phyloP scores from a whole-genome alignment of 139 green algal species.

The Closterium sp. region DNA sequence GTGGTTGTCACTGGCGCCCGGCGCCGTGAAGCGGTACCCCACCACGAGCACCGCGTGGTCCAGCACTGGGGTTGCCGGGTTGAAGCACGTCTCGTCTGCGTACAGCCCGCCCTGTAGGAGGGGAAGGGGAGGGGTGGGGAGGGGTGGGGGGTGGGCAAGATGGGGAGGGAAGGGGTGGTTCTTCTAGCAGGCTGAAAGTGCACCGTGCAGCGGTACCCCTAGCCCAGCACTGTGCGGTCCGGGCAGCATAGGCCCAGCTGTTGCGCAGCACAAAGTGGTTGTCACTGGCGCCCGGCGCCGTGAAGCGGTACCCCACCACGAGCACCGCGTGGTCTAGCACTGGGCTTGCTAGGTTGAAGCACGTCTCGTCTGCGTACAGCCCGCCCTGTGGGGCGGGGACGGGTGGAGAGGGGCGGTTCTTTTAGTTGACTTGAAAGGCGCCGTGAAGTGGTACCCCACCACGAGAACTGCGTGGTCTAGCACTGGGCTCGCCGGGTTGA shows the following conservation, averaged over 20 bases:
- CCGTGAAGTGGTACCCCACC: conserved; percentile 68
- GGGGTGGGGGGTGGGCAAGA: no score
- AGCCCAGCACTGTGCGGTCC: no score
- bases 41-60: conserved; percentile 55
- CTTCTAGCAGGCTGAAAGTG: no score
- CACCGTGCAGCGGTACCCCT: no score
- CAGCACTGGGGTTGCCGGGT: not conserved
- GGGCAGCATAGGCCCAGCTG: no score
- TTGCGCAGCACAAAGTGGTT: conserved; percentile 71
- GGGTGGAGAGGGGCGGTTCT: no score
- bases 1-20: conserved; percentile 86
- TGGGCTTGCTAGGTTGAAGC: not conserved
- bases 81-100: not conserved
- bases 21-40: conserved; percentile 62
- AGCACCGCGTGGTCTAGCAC: conserved; percentile 30
- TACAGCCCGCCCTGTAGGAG: not conserved
- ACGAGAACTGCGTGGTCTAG: conserved; percentile 31
- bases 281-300: conserved; percentile 79
- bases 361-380: not conserved
- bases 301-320: conserved; percentile 67
- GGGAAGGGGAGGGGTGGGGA: no score
- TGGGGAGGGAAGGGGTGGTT: no score
- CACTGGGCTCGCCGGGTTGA: no score
- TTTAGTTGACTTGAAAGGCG: not conserved
- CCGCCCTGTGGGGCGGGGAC: not conserved